phyloP scores from a whole-genome alignment of 352 stramenopile species.

The Pythium phragmiticola region DNA sequence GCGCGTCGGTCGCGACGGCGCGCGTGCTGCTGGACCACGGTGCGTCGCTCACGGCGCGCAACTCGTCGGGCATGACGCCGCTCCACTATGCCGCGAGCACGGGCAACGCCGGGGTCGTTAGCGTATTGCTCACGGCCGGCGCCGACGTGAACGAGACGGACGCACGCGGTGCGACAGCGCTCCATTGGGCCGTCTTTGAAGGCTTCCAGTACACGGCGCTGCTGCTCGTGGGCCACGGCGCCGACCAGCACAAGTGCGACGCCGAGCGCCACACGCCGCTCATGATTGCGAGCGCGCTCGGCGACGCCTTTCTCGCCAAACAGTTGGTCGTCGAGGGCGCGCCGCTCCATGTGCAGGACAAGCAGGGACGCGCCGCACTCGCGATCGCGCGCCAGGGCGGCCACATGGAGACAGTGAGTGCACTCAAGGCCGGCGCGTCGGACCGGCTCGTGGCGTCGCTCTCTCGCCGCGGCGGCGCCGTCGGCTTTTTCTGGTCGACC shows the following conservation, averaged over 20 bases:
- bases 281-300: constrained; percentile 81
- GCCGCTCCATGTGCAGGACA: constrained; percentile 57
- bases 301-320: constrained; percentile 79
- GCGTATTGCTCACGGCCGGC: constrained; percentile 54
- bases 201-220: constrained; percentile 84
- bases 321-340: constrained; percentile 82
- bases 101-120: constrained; percentile 72
- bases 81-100: constrained; percentile 82
- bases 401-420: constrained; percentile 62
- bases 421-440: constrained; percentile 63
- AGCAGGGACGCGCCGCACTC: constrained; percentile 70
- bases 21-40: constrained; percentile 50
- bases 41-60: constrained; percentile 49
- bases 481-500: constrained; percentile 74
- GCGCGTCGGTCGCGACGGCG: constrained; percentile 65
- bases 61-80: constrained; percentile 78
- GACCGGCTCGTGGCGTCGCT: constrained; percentile 66
- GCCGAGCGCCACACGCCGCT: constrained; percentile 74
- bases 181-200: constrained; percentile 85
- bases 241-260: constrained; percentile 52
- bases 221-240: constrained; percentile 49
- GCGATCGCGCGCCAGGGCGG: constrained; percentile 70
- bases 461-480: constrained; percentile 57
- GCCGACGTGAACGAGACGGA: constrained; percentile 74
- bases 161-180: constrained; percentile 58